phyloP scores from a whole-genome alignment of 371 early-diverging fungal species.

The Parasitella parasitica region DNA sequence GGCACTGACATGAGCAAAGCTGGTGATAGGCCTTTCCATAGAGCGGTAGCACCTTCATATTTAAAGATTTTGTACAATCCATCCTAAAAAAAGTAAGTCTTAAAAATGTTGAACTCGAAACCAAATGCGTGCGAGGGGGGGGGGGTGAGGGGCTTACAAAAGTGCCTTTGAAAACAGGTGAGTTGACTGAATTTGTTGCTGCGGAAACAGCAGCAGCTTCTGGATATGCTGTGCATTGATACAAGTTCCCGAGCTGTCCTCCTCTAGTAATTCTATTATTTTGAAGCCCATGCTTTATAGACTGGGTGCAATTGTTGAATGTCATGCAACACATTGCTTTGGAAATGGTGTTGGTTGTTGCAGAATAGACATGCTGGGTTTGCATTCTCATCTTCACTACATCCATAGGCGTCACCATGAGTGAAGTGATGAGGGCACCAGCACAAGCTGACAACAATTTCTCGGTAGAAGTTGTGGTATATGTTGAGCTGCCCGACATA shows the following conservation, averaged over 20 bases:
- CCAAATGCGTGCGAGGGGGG: neutral
- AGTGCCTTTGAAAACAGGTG: conserved; percentile 26
- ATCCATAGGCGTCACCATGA: conserved; percentile 85
- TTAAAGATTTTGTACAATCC: conserved; percentile 78
- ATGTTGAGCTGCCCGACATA: neutral
- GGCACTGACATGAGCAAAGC: conserved; percentile 89
- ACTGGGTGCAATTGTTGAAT: conserved; percentile 14
- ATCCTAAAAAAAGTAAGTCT: conserved; percentile 47
- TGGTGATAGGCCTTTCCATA: conserved; percentile 91
- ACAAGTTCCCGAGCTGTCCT: conserved; percentile 20
- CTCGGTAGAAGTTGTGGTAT: conserved; percentile 34
- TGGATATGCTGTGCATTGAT: conserved; percentile 25
- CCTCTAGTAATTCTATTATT: conserved; percentile 1
- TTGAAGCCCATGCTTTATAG: conserved; percentile 20
- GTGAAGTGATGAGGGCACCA: conserved; percentile 74
- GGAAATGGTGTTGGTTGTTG: neutral
- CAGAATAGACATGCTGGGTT: conserved; percentile 46
- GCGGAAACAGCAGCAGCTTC: neutral
- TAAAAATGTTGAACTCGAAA: neutral
- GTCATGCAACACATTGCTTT: conserved; percentile 14
- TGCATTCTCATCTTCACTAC: conserved; percentile 93
- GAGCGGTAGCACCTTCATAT: conserved; percentile 72
- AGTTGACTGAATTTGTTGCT: neutral
- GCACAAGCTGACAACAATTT: conserved; percentile 71
- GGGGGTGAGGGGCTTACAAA: conserved; percentile 20